Base-by-base conservation (phyloP, 1,139 yeast species). In the Casaregolazyma suthepensis region DNA sequence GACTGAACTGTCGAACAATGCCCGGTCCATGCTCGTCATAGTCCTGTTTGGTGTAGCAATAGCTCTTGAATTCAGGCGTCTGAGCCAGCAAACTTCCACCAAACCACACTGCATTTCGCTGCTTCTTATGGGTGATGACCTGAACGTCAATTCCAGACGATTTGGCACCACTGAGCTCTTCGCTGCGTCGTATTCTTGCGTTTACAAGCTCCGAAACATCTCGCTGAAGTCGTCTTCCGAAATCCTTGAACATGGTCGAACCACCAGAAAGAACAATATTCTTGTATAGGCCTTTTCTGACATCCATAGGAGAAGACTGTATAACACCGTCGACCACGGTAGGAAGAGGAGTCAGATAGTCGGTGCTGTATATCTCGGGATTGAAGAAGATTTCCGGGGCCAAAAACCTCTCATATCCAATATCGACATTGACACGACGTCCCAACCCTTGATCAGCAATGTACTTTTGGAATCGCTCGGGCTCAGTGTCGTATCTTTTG, bases 351-450 rank as follows among this genome's bases (percentile, higher is more conserved):
- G 97, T 93, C 64, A 94, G 76, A 76, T 86, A 94, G 70, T 94
- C 99, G 15, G 96, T 84, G 7, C 96, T 86, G 53, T 95, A 94
- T 62, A 94, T 93, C 71, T 94, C 99, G 13, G 99, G 99, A 69
- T 89, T 90, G 80, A 94, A 94, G 74, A 94, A 94, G 64, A 94
- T 93, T 72, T 94, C 99, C 19, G 99, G 99, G 0, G 99, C 99
- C 71, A 94, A 80, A 71, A 93, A 93, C 63, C 98, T 80, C 74
- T 93, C 99, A 71, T 93, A 93, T 48, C 99, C 99, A 57, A 93
- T 94, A 69, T 93, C 99, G 57, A 93, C 95, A 38, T 75, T 71
- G 51, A 82, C 81, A 54, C 75, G 71, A 51, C 80, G 76, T 56
- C 84, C 87, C 63, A 82, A 82, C 56, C 83, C 82, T 62, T 86